Conservation (phyloP, 2,329 filamentous ascomycete species). For the Taxawa tesnikishii region DNA sequence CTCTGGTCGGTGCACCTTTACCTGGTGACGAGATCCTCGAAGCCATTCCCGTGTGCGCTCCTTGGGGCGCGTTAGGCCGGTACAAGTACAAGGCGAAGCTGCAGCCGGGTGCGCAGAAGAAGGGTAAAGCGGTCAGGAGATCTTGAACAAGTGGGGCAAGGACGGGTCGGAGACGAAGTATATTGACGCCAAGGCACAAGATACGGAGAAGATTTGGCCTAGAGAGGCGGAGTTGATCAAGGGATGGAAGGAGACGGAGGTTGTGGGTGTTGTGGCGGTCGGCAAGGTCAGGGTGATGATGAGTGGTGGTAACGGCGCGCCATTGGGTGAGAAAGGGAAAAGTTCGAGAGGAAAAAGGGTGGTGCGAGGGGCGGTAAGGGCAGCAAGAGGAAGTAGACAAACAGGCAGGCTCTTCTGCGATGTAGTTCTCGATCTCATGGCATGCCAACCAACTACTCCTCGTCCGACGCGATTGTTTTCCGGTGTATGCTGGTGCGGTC, state of each 20-base stretch:
- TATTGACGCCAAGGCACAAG: constrained; percentile 32
- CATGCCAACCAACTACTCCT: no score
- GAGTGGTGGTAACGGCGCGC: constrained; percentile 40
- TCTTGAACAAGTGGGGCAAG: constrained; percentile 67
- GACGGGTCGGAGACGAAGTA: constrained; percentile 42
- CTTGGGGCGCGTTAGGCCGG: constrained; percentile 49
- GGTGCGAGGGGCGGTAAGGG: constrained; percentile 21
- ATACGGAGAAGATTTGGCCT: constrained; percentile 68
- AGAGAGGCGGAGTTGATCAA: constrained; percentile 76
- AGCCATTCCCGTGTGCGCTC: constrained; percentile 50
- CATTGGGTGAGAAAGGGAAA: constrained; percentile 21
- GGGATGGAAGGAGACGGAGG: constrained; percentile 67
- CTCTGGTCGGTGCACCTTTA: constrained; percentile 64
- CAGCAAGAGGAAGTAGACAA: constrained; percentile 12
- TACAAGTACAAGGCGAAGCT: constrained; percentile 94
- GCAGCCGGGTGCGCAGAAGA: constrained; percentile 81
- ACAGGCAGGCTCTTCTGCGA: no score
- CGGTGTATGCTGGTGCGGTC: no score
- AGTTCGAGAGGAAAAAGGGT: constrained; percentile 23
- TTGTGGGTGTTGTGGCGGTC: constrained; percentile 69
- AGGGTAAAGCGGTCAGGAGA: constrained; percentile 91
- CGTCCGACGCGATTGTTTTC: no score
- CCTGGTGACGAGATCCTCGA: constrained; percentile 71
- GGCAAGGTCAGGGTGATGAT: constrained; percentile 71
- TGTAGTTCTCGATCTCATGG: no score